Evolutionary conservation across 495 filamentous ascomycete genomes (phyloP), one percentile per base, ranked within the genome.

Genomic region (Cetradonia linearis): DNA sequence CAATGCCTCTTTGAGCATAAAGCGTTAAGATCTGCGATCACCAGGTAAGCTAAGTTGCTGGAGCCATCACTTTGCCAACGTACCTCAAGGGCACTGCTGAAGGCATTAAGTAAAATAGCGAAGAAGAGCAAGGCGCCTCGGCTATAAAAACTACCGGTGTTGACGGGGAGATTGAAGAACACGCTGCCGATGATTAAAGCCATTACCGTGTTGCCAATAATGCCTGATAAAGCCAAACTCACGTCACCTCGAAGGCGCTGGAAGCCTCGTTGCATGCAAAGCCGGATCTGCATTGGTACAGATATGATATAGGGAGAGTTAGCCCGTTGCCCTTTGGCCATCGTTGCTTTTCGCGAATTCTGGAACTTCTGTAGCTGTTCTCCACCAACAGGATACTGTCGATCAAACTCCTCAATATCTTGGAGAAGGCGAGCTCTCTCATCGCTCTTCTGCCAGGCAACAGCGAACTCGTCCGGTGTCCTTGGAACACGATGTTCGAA

Each of bases 101-200:
- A 95, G 30, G 89, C 89, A 69, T 92, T 94, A 71, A 94, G 79
- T 38, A 96, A 76, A 67, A 91, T 83, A 36, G 88, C 84, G 68
- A 95, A 94, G 78, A 95, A 96, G 11, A 96, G 74, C 5, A 96
- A 73, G 48, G 86, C 86, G n/a, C 86, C 89, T 23, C 88, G 81
- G 58, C 79, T 77, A 74, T 83, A 96, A 73, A 95, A 92, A 69
- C 80, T 86, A 33, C 68, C 66, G 1, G 89, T 88, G 16, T 76
- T 76, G 4, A 73, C 67, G 20, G 76, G 68, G 10, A 93, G 68
- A 63, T 94, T 85, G 72, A 84, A 92, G 73, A 95, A 96, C 47
- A 95, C 82, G 65, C 81, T 86, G 23, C 85, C 80, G 66, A 95
- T 81, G 69, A 96, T 85, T 27, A 96, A 72, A 18, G 87, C 77